Percentiles rank a stretch among this genome's conserved stretches.
Conservation (phyloP, 2,329 filamentous ascomycete genomes). For the Pyricularia pennisetigena region DNA sequence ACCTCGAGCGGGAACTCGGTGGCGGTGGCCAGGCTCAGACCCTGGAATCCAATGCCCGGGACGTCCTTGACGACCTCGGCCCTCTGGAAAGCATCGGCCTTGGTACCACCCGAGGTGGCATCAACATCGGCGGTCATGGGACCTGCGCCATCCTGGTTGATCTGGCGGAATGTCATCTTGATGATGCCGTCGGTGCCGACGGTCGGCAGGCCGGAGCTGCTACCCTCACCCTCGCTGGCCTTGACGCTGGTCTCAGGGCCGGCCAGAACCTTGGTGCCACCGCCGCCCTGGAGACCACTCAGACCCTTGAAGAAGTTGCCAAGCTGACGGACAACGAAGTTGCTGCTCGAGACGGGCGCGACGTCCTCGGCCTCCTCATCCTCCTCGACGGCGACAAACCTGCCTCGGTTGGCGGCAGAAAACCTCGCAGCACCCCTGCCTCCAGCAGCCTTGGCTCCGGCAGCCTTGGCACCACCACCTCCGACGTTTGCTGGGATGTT, state of each 20-base stretch:
- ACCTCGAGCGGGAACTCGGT: slow-evolving; percentile 57
- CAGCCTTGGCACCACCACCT: slow-evolving; percentile 13
- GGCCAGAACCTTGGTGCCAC: slow-evolving; percentile 12
- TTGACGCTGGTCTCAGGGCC: slow-evolving; percentile 40
- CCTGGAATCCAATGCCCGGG: slow-evolving; percentile 44
- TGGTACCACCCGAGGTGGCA: slow-evolving; percentile 51
- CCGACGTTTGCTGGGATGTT: slow-evolving; percentile 10
- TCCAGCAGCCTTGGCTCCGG: slow-evolving; percentile 12
- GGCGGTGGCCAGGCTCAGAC: slow-evolving; percentile 47
- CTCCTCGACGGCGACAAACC: slow-evolving; percentile 8
- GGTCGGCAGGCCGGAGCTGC: slow-evolving; percentile 47
- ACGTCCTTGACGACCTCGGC: slow-evolving; percentile 52
- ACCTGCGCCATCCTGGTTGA: slow-evolving; percentile 63
- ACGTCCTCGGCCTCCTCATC: slow-evolving; percentile 6
- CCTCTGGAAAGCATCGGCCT: slow-evolving; percentile 47
- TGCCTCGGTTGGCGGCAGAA: slow-evolving; percentile 11
- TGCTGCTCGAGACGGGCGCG: slow-evolving; percentile 2
- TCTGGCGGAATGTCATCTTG: slow-evolving; percentile 56
- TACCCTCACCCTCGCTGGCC: slow-evolving; percentile 42
- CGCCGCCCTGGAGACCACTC: slow-evolving; percentile 27
- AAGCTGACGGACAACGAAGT: slow-evolving; percentile 9
- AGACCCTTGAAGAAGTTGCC: slow-evolving; percentile 13
- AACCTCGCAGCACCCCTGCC: not conserved
- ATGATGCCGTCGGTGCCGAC: slow-evolving; percentile 49
- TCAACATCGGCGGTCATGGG: slow-evolving; percentile 52